Evolutionary conservation across 805 yeast genomes (phyloP).

Genomic region (Komagataella mondaviorum): DNA sequence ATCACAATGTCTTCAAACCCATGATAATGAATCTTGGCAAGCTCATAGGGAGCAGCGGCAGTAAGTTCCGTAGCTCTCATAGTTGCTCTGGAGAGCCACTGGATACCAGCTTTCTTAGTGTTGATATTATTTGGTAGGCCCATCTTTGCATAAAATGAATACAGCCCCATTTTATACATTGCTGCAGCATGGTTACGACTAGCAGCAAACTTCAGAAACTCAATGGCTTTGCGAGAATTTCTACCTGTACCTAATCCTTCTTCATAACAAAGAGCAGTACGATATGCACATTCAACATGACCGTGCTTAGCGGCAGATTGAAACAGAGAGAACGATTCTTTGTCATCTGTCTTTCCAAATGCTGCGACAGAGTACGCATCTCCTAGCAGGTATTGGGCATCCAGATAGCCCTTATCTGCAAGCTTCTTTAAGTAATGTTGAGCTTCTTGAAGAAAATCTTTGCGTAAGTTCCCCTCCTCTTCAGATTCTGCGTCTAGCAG

Average conservation of each 20-base stretch:
- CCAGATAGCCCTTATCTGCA: slow-evolving; percentile 69
- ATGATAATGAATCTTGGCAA: slow-evolving; percentile 68
- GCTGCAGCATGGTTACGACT: slow-evolving; percentile 93
- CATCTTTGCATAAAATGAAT: slow-evolving; percentile 74
- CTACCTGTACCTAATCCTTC: slow-evolving; percentile 89
- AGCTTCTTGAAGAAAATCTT: slow-evolving; percentile 66
- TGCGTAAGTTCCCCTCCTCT: slow-evolving; percentile 23
- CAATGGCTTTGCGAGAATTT: slow-evolving; percentile 77
- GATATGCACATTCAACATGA: slow-evolving; percentile 81
- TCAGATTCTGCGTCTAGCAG: slow-evolving; percentile 29
- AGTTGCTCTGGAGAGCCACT: slow-evolving; percentile 84
- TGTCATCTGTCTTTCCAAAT: slow-evolving; percentile 65
- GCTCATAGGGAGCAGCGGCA: slow-evolving; percentile 89
- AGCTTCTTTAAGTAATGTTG: slow-evolving; percentile 52
- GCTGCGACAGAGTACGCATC: slow-evolving; percentile 83
- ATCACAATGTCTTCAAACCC: slow-evolving; percentile 85
- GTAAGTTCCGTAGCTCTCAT: slow-evolving; percentile 74
- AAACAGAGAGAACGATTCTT: slow-evolving; percentile 64
- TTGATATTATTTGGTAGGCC: slow-evolving; percentile 58
- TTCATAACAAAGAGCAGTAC: slow-evolving; percentile 85
- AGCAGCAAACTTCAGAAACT: slow-evolving; percentile 77
- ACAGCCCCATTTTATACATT: slow-evolving; percentile 83
- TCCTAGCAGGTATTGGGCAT: slow-evolving; percentile 87
- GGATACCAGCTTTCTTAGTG: slow-evolving; percentile 75
- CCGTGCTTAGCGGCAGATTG: slow-evolving; percentile 89